These are phyloP conservation scores for Flaveria linearis DNA, from an alignment of 129 eudicot species.

Conservation along the genomic window DNA sequence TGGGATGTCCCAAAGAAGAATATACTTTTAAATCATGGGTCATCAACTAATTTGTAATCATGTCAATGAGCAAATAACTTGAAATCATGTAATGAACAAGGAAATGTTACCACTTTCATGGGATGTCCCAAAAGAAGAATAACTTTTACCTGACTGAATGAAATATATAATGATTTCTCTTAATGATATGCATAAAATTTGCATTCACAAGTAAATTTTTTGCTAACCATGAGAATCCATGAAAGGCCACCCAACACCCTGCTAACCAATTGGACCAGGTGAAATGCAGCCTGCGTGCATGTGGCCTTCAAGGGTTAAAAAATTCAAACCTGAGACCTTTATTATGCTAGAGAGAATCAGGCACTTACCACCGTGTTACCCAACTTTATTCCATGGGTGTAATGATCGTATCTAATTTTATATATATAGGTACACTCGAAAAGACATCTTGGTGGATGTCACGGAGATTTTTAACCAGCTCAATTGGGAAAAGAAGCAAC, in stretches of 20 bases:
- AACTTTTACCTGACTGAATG: neutral
- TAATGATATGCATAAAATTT: neutral
- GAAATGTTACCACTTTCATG: neutral
- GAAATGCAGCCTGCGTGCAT: neutral
- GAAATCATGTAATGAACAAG: neutral
- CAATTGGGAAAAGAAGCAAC: slow-evolving; percentile 86
- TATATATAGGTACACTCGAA: slow-evolving; percentile 67
- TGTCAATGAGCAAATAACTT: neutral
- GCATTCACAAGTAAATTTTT: neutral
- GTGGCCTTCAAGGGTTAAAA: neutral
- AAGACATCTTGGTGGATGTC: slow-evolving; percentile 84
- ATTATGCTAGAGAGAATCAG: neutral
- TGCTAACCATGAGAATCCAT: neutral
- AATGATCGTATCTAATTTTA: slow-evolving; percentile 13
- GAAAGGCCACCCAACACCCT: neutral
- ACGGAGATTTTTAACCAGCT: slow-evolving; percentile 92
- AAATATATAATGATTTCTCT: neutral
- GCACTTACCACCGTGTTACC: neutral
- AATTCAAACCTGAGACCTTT: neutral
- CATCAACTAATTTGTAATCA: neutral
- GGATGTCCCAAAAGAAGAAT: neutral
- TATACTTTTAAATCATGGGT: too few species aligned
- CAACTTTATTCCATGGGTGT: slow-evolving; percentile 8
- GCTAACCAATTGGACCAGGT: neutral
- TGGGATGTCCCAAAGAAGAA: too few species aligned